Evolutionary conservation across 805 yeast genomes (phyloP).

Genomic region (Yamadazyma sp.): DNA sequence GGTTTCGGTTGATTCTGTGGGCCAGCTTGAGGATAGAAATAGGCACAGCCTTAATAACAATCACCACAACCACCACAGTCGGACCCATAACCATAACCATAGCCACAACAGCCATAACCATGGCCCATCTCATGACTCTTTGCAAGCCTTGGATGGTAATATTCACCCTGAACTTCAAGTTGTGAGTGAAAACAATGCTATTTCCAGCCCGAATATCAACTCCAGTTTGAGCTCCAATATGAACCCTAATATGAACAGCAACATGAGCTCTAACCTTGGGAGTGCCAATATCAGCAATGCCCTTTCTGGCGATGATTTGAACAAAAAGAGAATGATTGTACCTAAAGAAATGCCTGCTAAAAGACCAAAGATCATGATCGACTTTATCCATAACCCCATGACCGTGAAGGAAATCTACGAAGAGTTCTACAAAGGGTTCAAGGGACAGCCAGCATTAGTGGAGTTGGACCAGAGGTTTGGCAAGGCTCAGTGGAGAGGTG

Average conservation of each 20-base stretch:
- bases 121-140: not conserved
- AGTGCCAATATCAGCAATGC: no score
- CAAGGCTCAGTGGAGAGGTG: constrained; percentile 47
- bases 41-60: not conserved
- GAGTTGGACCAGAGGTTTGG: constrained; percentile 45
- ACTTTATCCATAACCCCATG: constrained; percentile 45
- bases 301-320: no score
- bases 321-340: constrained; percentile 2
- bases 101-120: not conserved
- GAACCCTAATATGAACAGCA: constrained; percentile 13
- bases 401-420: constrained; percentile 45
- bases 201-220: constrained; percentile 4
- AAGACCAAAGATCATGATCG: constrained; percentile 37
- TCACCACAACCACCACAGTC: not conserved
- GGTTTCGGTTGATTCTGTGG: constrained; percentile 2
- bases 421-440: constrained; percentile 44
- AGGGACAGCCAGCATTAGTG: constrained; percentile 43
- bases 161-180: constrained; percentile 43
- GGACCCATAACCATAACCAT: not conserved
- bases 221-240: not conserved
- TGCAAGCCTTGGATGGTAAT: constrained; percentile 25
- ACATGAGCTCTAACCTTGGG: not conserved
- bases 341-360: constrained; percentile 16
- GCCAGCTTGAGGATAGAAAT: constrained; percentile 4
- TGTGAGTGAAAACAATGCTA: constrained; percentile 1